A percentile compares a stretch with the other conserved stretches of the same genome.
These are phyloP conservation scores for Phytopythium sindhum DNA, from an alignment of 352 stramenopile genomes.

Conservation along the genomic window DNA sequence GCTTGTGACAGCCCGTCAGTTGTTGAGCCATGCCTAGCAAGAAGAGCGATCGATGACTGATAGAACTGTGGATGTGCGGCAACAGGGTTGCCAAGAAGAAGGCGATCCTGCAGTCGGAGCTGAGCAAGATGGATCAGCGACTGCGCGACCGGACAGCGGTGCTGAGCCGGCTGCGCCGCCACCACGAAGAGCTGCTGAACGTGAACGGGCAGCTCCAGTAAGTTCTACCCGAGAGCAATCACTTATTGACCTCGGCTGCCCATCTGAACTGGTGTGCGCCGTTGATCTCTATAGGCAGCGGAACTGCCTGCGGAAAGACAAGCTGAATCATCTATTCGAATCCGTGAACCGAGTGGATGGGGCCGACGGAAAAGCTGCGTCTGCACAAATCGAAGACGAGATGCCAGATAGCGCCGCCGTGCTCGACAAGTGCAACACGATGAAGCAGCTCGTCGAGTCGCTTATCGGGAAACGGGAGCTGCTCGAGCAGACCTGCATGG, in stretches of 20 bases:
- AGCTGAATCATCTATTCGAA: constrained; percentile 23
- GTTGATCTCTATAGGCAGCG: constrained; percentile 15
- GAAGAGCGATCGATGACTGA: background rate
- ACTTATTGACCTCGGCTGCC: background rate
- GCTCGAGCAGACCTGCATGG: constrained; percentile 23
- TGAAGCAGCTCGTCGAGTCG: constrained; percentile 21
- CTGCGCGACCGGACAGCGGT: constrained; percentile 30
- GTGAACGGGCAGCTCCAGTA: constrained; percentile 39
- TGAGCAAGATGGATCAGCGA: constrained; percentile 26
- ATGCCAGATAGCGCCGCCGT: background rate
- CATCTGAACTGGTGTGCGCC: background rate
- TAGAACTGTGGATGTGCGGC: background rate
- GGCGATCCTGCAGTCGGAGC: constrained; percentile 31
- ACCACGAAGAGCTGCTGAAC: constrained; percentile 35
- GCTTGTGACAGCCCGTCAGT: constrained; percentile 3
- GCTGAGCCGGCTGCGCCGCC: constrained; percentile 27
- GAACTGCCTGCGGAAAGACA: constrained; percentile 17
- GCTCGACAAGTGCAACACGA: constrained; percentile 11
- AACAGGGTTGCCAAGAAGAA: constrained; percentile 45
- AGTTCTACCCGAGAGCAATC: background rate
- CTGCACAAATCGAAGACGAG: background rate
- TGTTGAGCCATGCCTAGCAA: background rate
- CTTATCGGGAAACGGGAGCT: constrained; percentile 19
- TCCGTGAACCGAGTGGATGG: constrained; percentile 15
- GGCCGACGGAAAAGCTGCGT: background rate